A percentile compares a stretch with the other conserved stretches of the same genome.
These are phyloP conservation scores for Aspergillus tamarii DNA, from an alignment of 2,329 filamentous ascomycete genomes.

Conservation along the genomic window DNA sequence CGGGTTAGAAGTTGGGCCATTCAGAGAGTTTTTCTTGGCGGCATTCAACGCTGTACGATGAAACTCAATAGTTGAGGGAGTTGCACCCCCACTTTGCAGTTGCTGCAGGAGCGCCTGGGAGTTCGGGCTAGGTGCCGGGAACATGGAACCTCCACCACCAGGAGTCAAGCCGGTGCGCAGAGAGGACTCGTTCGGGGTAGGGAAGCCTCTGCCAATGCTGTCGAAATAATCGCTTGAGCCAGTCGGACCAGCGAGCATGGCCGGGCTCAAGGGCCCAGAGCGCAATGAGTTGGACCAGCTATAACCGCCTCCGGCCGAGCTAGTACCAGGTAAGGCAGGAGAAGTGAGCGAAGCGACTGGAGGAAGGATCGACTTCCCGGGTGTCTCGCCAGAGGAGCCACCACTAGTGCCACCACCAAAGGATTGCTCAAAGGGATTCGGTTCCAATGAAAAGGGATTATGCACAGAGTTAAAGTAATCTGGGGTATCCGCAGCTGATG, in stretches of 20 bases:
- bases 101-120: constrained; percentile 81
- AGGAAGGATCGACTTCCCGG: constrained; percentile 79
- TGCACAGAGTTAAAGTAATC: constrained; percentile 71
- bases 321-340: constrained; percentile 78
- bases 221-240: constrained; percentile 85
- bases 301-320: constrained; percentile 68
- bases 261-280: constrained; percentile 91
- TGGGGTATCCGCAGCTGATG: constrained; percentile 60
- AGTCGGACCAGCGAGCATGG: constrained; percentile 87
- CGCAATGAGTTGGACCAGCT: constrained; percentile 87
- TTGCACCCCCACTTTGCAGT: constrained; percentile 78
- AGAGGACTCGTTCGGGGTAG: constrained; percentile 95
- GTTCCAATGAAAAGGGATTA: constrained; percentile 66
- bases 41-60: constrained; percentile 88
- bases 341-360: constrained; percentile 90
- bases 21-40: constrained; percentile 61
- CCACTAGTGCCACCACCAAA: constrained; percentile 60
- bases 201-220: constrained; percentile 79
- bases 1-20: constrained; percentile 47
- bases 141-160: constrained; percentile 95
- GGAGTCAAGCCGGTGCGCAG: constrained; percentile 89
- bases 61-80: constrained; percentile 89
- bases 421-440: constrained; percentile 96
- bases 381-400: constrained; percentile 68
- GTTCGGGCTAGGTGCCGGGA: constrained; percentile 86